These are phyloP conservation scores for Terfezia claveryi DNA, from an alignment of 495 filamentous ascomycete species.

Conservation along the genomic window DNA sequence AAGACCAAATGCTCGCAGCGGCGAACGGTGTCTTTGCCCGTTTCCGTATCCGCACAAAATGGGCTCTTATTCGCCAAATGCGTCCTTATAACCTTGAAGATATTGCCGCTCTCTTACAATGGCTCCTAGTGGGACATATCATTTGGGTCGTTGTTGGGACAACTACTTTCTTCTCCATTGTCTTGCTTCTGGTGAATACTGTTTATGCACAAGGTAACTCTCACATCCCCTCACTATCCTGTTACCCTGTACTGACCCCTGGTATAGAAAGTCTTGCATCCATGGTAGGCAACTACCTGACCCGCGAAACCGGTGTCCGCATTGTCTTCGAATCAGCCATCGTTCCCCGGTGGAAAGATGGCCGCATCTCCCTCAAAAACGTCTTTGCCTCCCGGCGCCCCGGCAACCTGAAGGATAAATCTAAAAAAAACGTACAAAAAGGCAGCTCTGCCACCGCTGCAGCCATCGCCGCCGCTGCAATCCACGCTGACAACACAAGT, in stretches of 20 bases:
- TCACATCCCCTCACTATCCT: neutral
- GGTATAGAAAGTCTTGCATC: slow-evolving; percentile 64
- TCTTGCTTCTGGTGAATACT: slow-evolving; percentile 79
- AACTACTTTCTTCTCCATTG: slow-evolving; percentile 84
- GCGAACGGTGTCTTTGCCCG: slow-evolving; percentile 84
- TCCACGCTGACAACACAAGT: slow-evolving; percentile 25
- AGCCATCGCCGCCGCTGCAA: slow-evolving; percentile 61
- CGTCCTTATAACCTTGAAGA: slow-evolving; percentile 94
- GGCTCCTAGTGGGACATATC: slow-evolving; percentile 80
- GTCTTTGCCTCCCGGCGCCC: slow-evolving; percentile 88
- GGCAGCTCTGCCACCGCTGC: slow-evolving; percentile 71
- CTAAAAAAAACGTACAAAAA: slow-evolving; percentile 62
- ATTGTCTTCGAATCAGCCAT: slow-evolving; percentile 96
- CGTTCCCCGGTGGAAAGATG: slow-evolving; percentile 81
- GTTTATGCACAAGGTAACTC: slow-evolving; percentile 74
- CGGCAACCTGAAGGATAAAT: slow-evolving; percentile 36
- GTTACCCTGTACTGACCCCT: neutral
- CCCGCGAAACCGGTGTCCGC: slow-evolving; percentile 80
- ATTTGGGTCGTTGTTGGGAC: slow-evolving; percentile 89
- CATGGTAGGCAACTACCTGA: slow-evolving; percentile 89
- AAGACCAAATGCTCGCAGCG: slow-evolving; percentile 78
- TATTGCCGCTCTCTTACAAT: slow-evolving; percentile 83
- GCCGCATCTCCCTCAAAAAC: slow-evolving; percentile 88
- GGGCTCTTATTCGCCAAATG: slow-evolving; percentile 84
- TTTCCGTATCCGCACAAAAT: slow-evolving; percentile 85